These are phyloP conservation scores for Insectozyma bohioensis DNA, from an alignment of 1,139 yeast genomes.

Conservation along the genomic window DNA sequence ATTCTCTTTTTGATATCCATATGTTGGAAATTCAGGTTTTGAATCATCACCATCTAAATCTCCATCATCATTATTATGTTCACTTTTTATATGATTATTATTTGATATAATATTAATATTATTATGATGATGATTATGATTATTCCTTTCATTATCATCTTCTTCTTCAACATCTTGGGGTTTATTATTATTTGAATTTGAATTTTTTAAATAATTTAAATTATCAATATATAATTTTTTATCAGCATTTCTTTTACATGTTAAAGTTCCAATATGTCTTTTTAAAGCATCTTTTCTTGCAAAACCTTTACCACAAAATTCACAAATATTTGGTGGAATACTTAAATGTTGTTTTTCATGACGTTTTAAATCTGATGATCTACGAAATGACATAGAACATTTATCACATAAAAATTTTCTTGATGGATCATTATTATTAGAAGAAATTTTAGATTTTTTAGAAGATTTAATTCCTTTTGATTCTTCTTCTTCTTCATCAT, in stretches of 20 bases:
- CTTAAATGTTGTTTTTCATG: constrained; percentile 61
- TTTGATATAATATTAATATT: background rate
- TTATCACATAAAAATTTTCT: constrained; percentile 45
- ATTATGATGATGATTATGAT: background rate
- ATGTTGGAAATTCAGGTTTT: constrained; percentile 12
- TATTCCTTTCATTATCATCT: background rate
- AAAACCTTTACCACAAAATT: constrained; percentile 75
- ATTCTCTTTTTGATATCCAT: constrained; percentile 13
- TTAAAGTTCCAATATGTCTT: constrained; percentile 68
- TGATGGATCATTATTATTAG: constrained; percentile 15
- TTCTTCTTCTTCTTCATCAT: constrained; percentile 10
- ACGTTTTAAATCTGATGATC: constrained; percentile 64
- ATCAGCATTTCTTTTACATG: constrained; percentile 68
- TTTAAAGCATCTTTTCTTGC: constrained; percentile 80
- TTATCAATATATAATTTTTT: constrained; percentile 42
- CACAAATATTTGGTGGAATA: constrained; percentile 68
- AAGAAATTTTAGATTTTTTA: background rate
- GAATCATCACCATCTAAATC: constrained; percentile 8
- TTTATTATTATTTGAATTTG: constrained; percentile 1
- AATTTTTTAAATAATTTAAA: constrained; percentile 24
- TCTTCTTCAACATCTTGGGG: constrained; percentile 4
- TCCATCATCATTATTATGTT: constrained; percentile 8
- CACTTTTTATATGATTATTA: background rate
- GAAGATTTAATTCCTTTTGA: background rate
- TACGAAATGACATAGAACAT: constrained; percentile 57